Percentiles rank a stretch among this genome's conserved stretches.
phyloP scores from a whole-genome alignment of 2,329 filamentous ascomycete species.

The Phialophora chinensis region DNA sequence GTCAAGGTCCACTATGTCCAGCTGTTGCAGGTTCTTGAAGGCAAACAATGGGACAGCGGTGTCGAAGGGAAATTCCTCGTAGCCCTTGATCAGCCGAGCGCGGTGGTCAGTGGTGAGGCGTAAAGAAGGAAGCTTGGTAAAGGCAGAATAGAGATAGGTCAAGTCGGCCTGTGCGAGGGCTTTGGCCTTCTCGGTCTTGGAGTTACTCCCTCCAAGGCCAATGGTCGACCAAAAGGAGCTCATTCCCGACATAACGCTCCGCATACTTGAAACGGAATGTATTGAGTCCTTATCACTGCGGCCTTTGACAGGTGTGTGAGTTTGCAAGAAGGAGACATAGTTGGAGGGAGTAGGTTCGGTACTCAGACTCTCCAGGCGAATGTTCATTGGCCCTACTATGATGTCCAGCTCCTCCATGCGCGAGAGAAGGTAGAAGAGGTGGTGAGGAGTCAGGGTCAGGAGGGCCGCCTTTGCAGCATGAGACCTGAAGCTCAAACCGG shows the following conservation, averaged over 20 bases:
- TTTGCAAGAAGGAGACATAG: constrained; percentile 86
- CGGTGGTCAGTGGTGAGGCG: constrained; percentile 90
- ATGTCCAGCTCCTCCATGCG: constrained; percentile 93
- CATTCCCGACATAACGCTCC: constrained; percentile 97
- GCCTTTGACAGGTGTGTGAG: constrained; percentile 77
- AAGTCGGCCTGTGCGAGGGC: constrained; percentile 82
- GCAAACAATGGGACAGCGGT: constrained; percentile 94
- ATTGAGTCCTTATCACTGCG: constrained; percentile 87
- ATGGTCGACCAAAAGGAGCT: constrained; percentile 90
- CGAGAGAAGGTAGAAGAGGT: constrained; percentile 94
- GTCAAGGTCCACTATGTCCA: constrained; percentile 95
- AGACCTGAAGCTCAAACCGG: constrained; percentile 82
- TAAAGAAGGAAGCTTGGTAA: constrained; percentile 95
- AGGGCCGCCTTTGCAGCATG: constrained; percentile 87
- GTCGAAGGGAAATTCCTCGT: constrained; percentile 97
- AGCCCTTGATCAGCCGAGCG: constrained; percentile 85
- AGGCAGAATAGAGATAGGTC: constrained; percentile 96
- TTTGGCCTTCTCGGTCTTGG: constrained; percentile 88
- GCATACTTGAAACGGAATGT: constrained; percentile 92
- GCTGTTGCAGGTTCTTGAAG: constrained; percentile 93
- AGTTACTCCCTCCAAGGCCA: constrained; percentile 76
- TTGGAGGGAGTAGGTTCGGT: constrained; percentile 83
- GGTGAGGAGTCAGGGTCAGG: constrained; percentile 90
- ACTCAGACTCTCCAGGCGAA: constrained; percentile 92
- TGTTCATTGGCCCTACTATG: constrained; percentile 91